phyloP scores from a whole-genome alignment of 495 filamentous ascomycete species.

The Bryoglossum gracile region DNA sequence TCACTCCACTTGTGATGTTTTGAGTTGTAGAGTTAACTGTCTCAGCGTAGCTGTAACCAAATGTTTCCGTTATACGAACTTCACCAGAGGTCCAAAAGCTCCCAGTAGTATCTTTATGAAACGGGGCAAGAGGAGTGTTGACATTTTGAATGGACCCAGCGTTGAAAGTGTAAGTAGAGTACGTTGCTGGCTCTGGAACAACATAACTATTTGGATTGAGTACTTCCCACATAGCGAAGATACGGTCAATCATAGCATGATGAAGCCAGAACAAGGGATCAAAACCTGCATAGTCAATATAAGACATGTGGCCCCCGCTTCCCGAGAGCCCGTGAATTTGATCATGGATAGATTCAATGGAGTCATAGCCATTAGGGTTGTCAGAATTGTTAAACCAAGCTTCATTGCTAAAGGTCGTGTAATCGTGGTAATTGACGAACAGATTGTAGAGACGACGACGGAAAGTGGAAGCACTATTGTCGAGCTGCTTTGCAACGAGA shows the following conservation, averaged over 20 bases:
- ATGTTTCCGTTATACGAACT: slow-evolving; percentile 24
- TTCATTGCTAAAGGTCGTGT: slow-evolving; percentile 51
- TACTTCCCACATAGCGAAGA: slow-evolving; percentile 66
- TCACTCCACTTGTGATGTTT: slow-evolving; percentile 31
- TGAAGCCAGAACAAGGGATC: slow-evolving; percentile 74
- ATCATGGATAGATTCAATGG: slow-evolving; percentile 58
- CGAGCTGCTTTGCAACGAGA: slow-evolving; percentile 39
- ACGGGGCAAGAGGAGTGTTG: slow-evolving; percentile 38
- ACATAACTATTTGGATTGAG: slow-evolving; percentile 54
- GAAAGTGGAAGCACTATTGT: slow-evolving; percentile 36
- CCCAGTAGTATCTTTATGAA: slow-evolving; percentile 27
- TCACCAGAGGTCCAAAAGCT: slow-evolving; percentile 46
- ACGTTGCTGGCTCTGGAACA: slow-evolving; percentile 35
- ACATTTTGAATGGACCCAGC: slow-evolving; percentile 34
- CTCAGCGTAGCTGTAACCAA: slow-evolving; percentile 58
- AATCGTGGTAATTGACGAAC: slow-evolving; percentile 50
- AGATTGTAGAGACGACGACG: slow-evolving; percentile 52
- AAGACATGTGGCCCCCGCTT: slow-evolving; percentile 58
- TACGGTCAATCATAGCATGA: slow-evolving; percentile 56
- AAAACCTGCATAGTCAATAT: slow-evolving; percentile 58
- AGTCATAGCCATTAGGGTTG: slow-evolving; percentile 38
- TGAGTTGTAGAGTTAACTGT: slow-evolving; percentile 21
- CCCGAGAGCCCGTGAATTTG: slow-evolving; percentile 49
- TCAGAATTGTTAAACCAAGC: slow-evolving; percentile 34
- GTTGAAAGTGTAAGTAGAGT: slow-evolving; percentile 45